These are phyloP conservation scores for Botrytis fragariae DNA, from an alignment of 2,329 filamentous ascomycete genomes.

Conservation along the genomic window DNA sequence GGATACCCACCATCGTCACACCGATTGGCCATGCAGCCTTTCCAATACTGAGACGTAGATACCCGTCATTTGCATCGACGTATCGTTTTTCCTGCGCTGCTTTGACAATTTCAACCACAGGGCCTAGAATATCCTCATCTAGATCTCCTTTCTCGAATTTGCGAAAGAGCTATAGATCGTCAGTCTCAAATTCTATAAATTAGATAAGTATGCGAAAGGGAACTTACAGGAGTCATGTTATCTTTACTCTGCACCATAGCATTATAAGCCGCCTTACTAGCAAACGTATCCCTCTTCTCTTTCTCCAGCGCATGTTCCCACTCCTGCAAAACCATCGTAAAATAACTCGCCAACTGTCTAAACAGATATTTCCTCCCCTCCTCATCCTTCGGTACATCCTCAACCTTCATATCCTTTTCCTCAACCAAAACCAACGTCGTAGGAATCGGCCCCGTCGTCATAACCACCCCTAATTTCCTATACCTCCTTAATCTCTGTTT, in stretches of 20 bases:
- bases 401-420: conserved; percentile 86
- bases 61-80: conserved; percentile 94
- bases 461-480: conserved; percentile 57
- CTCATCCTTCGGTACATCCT: conserved; percentile 58
- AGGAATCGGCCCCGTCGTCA: conserved; percentile 78
- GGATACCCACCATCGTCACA: conserved; percentile 99
- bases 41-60: conserved; percentile 87
- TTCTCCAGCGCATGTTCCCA: conserved; percentile 79
- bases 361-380: conserved; percentile 70
- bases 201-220: not conserved
- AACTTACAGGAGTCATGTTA: conserved; percentile 72
- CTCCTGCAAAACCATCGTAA: conserved; percentile 89
- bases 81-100: conserved; percentile 88
- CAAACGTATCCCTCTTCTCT: conserved; percentile 62
- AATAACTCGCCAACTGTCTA: conserved; percentile 89
- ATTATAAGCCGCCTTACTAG: conserved; percentile 76
- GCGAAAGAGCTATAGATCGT: conserved; percentile 64
- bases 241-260: conserved; percentile 85
- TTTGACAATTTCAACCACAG: conserved; percentile 87
- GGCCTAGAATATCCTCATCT: conserved; percentile 73
- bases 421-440: conserved; percentile 77
- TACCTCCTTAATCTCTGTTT: conserved; percentile 68
- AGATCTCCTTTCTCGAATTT: conserved; percentile 81
- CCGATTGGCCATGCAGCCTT: conserved; percentile 99
- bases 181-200: conserved; percentile 8